Evolutionary conservation across 257 asterid species (phyloP), one percentile per base, ranked within the genome.

Genomic region (Vinca minor): DNA sequence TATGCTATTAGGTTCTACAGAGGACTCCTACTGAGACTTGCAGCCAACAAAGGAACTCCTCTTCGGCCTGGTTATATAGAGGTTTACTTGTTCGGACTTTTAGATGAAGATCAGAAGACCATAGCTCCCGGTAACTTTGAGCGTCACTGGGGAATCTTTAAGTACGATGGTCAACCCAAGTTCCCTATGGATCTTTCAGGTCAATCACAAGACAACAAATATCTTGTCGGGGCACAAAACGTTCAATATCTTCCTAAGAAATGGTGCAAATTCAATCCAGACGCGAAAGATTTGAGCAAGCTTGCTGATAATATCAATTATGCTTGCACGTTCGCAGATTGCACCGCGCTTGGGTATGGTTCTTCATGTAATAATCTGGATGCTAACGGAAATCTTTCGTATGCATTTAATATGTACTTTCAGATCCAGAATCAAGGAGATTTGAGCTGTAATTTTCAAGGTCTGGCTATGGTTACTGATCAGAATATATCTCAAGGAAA

Each of bases 61-160:
- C 78, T 76, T 23, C 73, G 77, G 18, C 77, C 77, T 0, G 78
- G 81, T 53, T 72, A 72, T 66, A 66, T 79, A 21, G 84, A 79
- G 59, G 81, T 79, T 1, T 79, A 75, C 70, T 73, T 76, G 56
- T 79, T 79, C 70, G 84, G 84, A 31, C 69, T 79, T 3, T 56
- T 79, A 13, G 84, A 79, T 47, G 84, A 79, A 67, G 81, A 79
- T 49, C 53, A 41, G 18, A 79, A 79, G 64, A 79, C 81, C 54
- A 64, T 70, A 26, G 76, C 69, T 11, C 84, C 84, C 0, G 84
- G 84, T 20, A 73, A 54, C 45, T 79, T 79, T 52, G 84, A 79
- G 62, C 81, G 84, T 0, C 84, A 79, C 41, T 79, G 84, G 84
- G 84, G 84, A 28, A 72, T 79, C 42, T 79, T 79, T 21, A 50